phyloP scores from a whole-genome alignment of 768 basidiomycete genomes.

The Suillus occidentalis region DNA sequence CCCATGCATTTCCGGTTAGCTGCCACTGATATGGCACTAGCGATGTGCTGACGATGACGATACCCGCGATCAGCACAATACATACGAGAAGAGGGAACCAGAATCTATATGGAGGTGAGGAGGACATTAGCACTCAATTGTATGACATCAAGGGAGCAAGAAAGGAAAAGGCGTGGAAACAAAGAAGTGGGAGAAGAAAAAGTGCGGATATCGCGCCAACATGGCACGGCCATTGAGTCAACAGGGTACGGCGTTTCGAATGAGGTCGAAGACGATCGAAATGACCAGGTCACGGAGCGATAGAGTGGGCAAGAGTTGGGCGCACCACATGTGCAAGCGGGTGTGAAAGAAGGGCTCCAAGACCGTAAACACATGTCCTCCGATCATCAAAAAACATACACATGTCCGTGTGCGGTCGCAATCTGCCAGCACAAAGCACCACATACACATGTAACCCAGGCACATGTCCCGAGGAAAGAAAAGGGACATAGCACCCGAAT shows the following conservation, averaged over 20 bases:
- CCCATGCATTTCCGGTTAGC: constrained; percentile 61
- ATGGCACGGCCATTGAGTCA: not conserved
- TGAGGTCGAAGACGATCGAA: not conserved
- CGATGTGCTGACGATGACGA: constrained; percentile 55
- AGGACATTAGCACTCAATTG: constrained; percentile 17
- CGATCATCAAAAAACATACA: not conserved
- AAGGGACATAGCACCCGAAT: constrained; percentile 16
- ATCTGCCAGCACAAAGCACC: not conserved
- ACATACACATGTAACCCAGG: not conserved
- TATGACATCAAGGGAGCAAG: constrained; percentile 7
- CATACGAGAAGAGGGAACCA: constrained; percentile 48
- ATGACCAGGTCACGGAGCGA: not conserved
- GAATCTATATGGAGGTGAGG: constrained; percentile 22
- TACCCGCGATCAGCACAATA: constrained; percentile 50
- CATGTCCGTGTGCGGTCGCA: not conserved
- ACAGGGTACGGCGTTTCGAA: not conserved
- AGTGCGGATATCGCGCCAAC: not conserved
- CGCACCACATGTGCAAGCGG: not conserved
- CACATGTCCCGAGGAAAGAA: constrained; percentile 8
- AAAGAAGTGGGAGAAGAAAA: not conserved
- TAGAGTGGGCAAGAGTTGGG: not conserved
- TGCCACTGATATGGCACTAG: constrained; percentile 68
- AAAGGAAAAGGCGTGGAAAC: not conserved
- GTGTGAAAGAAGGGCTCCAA: not conserved
- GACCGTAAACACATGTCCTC: not conserved